phyloP scores from a whole-genome alignment of 2,329 filamentous ascomycete genomes.

The Apiospora hydei region DNA sequence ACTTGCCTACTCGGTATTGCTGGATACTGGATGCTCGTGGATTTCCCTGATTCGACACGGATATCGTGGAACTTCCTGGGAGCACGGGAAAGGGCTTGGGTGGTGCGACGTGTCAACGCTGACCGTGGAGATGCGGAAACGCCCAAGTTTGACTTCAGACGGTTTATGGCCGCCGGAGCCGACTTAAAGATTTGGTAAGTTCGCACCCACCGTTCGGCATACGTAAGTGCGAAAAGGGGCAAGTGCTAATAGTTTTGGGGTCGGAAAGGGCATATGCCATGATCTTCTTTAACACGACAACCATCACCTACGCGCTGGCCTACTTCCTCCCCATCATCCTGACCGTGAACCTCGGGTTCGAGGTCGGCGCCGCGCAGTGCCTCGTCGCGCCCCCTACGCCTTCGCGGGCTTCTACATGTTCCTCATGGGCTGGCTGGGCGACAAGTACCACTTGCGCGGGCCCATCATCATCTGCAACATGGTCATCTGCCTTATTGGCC shows the following conservation, averaged over 20 bases:
- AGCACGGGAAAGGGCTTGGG: constrained; percentile 46
- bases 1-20: constrained; percentile 55
- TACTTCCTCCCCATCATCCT: constrained; percentile 85
- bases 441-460: constrained; percentile 71
- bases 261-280: constrained; percentile 63
- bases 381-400: constrained; percentile 73
- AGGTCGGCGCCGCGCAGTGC: constrained; percentile 69
- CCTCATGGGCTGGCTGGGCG: constrained; percentile 66
- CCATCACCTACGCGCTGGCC: constrained; percentile 76
- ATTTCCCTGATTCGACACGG: constrained; percentile 55
- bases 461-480: constrained; percentile 72
- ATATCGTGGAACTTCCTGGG: constrained; percentile 50
- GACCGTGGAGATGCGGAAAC: constrained; percentile 56
- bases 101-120: constrained; percentile 48
- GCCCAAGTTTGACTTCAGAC: constrained; percentile 51
- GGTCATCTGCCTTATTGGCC: constrained; percentile 70
- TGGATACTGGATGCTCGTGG: constrained; percentile 54
- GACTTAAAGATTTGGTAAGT: constrained; percentile 30
- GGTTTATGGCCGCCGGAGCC: constrained; percentile 45
- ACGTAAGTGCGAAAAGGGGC: too few relatives aligned
- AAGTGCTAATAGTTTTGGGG: constrained; percentile 49
- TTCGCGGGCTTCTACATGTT: constrained; percentile 71
- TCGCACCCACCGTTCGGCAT: neutral
- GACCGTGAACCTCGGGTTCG: constrained; percentile 67
- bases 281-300: constrained; percentile 71